Base-by-base conservation (phyloP, 2,329 filamentous ascomycete species). In the Davidsoniella australis region DNA sequence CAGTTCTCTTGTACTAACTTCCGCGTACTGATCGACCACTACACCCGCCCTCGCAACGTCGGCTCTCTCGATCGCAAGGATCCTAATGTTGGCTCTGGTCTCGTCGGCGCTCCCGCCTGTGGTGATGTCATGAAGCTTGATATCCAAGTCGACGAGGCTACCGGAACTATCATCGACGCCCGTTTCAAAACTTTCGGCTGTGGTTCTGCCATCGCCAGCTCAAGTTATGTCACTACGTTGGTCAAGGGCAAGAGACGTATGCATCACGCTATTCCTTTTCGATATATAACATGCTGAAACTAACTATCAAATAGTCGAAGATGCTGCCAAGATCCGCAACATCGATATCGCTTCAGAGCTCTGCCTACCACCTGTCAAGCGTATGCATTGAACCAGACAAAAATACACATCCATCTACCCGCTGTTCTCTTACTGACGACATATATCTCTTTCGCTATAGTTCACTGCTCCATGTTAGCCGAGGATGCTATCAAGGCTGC, bases 171-270 rank as follows among this genome's bases (percentile, higher is more conserved):
- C 63, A 80, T 80, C 58, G 89, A 95, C 59, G 88, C 94, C 63
- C 91, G 93, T 68, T 95, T 95, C 77, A 95, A 95, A 79, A 95
- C 88, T 0, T 95, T 95, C 62, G 88, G 88, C 47, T 95, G 88
- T 64, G 88, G 88, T 49, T 87, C 81, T 26, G 91, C 91, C 56
- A 98, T 98, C 66, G 91, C 91, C 41, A 89, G 83, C 55, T 93
- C 84, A 53, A 91, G 83, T 61, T 98, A 98, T 64, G 68, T 98
- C 59, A 98, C 91, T n/a, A 87, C 94, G 67, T 71, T 98, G 53
- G 88, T 98, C 55, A 78, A 86, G 55, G 91, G 91, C 54, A 98
- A 96, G 89, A 94, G 66, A 57, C 55, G 49, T 51, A 39, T 10
- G 49, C 41, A 39, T 10, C 16, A 8, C 16, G 6, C 8, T 26